phyloP scores from a whole-genome alignment of 1,284 basidiomycete species.

The Cryptococcus jaspeensis region DNA sequence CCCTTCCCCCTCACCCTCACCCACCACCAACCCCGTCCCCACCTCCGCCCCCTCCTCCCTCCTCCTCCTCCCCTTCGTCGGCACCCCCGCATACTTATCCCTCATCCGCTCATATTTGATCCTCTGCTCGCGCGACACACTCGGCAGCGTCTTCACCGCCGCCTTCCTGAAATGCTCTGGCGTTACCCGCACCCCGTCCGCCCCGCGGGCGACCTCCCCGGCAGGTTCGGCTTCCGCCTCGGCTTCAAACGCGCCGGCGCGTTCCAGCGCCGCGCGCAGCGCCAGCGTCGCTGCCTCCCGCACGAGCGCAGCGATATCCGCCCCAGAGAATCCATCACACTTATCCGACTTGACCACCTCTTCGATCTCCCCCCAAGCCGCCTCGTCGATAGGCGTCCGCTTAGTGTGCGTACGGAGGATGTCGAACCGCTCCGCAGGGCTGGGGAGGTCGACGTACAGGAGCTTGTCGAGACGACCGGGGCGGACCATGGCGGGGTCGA shows the following conservation, averaged over 20 bases:
- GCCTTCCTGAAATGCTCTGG: constrained; percentile 70
- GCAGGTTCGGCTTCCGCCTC: constrained; percentile 44
- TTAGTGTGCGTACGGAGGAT: constrained; percentile 72
- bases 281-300: constrained; percentile 87
- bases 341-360: constrained; percentile 51
- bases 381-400: constrained; percentile 67
- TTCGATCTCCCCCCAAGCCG: constrained; percentile 42
- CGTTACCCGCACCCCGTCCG: constrained; percentile 52
- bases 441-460: constrained; percentile 90
- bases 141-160: constrained; percentile 79
- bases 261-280: constrained; percentile 67
- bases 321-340: constrained; percentile 85
- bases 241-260: constrained; percentile 59
- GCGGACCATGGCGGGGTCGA: constrained; percentile 97
- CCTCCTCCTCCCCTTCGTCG: constrained; percentile 45
- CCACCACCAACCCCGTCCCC: neutral
- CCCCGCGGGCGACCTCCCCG: constrained; percentile 17
- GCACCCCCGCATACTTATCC: constrained; percentile 72
- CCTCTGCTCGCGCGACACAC: constrained; percentile 77
- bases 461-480: constrained; percentile 95
- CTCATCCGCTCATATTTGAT: constrained; percentile 75
- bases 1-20: neutral
- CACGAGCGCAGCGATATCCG: constrained; percentile 81
- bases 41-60: constrained; percentile 29
- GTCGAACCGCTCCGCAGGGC: constrained; percentile 73